Evolutionary conservation across 768 basidiomycete species (phyloP), one percentile per base, ranked within the genome.

Genomic region (Suillus tomentosus): DNA sequence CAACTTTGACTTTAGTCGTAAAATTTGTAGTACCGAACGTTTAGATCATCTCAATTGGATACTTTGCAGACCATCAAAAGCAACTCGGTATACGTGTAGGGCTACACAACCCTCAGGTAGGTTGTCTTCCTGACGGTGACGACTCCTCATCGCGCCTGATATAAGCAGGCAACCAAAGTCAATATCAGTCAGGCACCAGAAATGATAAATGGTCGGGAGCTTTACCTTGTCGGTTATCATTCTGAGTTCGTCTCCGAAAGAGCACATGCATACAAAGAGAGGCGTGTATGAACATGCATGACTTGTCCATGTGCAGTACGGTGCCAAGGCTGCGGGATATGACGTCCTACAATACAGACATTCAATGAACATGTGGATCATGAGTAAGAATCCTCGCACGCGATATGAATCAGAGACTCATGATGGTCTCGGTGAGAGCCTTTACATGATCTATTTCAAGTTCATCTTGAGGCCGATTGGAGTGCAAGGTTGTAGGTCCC

Each of bases 361-460:
- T 58, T 58, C 57, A 31, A 58, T 31, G 40, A 58, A 19, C 27
- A 27, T 27, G 39, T 27, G 5, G 10, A 58, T 11, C 24, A 24
- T 3, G 24, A 27, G 17, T 40, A 40, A 5, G 11, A 27, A 42
- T 27, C 10, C 4, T 40, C 56, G 17, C 11, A 57, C 56, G 9
- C 3, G 40, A 31, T 19, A 31, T 17, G 10, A 8, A 42, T 58
- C 24, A 58, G 19, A 58, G 57, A 13, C 40, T 31, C 40, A 31
- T 58, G 27, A 58, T 58, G 11, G 40, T 58, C 57, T 58, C 57
- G 10, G 57, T 58, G 24, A 58, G 40, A 42, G 17, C 57, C 17
- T 58, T 58, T 13, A 58, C 57, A 58, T 58, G 57, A 58, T 58
- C 57, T 58, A 19, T 42, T 31, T 42, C 24, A 42, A 19, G 19